phyloP scores from a whole-genome alignment of 176 grass and related monocot genomes.

The Cymbopogon citratus region DNA sequence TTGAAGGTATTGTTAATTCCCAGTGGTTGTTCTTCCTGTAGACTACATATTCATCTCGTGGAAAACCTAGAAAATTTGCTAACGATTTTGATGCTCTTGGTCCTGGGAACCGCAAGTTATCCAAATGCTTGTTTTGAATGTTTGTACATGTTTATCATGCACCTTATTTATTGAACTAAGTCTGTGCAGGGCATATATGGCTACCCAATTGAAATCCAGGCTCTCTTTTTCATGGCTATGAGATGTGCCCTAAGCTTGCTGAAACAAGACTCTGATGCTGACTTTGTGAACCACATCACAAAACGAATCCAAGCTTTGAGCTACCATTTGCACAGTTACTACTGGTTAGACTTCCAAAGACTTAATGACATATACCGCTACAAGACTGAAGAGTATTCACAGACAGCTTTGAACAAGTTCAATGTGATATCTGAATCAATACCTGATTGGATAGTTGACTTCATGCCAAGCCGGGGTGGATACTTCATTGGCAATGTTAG shows the following conservation, averaged over 20 bases:
- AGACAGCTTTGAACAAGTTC: conserved; percentile 79
- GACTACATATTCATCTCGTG: neutral
- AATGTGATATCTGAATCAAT: conserved; percentile 72
- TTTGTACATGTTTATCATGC: neutral
- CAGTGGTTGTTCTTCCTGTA: neutral
- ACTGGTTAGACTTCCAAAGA: conserved; percentile 61
- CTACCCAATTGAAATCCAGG: conserved; percentile 74
- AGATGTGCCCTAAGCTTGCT: neutral
- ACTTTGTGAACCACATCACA: conserved; percentile 42
- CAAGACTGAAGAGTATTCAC: conserved; percentile 79
- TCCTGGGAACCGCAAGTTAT: conserved; percentile 1
- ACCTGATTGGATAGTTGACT: conserved; percentile 78
- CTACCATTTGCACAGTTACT: conserved; percentile 63
- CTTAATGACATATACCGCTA: conserved; percentile 75
- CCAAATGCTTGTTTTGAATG: neutral
- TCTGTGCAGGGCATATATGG: conserved; percentile 63
- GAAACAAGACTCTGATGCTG: conserved; percentile 35
- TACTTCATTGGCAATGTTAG: conserved; percentile 81
- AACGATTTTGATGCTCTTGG: neutral
- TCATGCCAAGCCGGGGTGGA: conserved; percentile 59
- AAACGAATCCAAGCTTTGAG: conserved; percentile 63
- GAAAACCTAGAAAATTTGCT: neutral
- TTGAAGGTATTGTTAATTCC: neutral
- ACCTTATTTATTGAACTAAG: conserved; percentile 2
- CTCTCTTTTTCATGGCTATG: conserved; percentile 68